Evolutionary conservation across 768 basidiomycete species (phyloP).

Genomic region (Cystofilobasidium macerans): DNA sequence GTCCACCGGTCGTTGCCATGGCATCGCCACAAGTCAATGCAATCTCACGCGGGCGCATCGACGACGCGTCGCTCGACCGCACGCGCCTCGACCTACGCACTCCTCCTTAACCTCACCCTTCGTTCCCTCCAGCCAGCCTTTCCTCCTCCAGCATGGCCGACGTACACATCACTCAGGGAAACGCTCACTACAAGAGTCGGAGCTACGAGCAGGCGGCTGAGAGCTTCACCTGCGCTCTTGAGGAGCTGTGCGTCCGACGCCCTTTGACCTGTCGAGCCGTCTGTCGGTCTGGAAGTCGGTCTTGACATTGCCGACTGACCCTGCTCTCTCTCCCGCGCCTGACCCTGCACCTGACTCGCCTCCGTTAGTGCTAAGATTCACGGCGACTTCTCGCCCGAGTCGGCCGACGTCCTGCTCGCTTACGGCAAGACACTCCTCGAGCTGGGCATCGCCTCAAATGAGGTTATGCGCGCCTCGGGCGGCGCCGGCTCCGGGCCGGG

Average conservation of each 20-base stretch:
- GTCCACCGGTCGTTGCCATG: no score
- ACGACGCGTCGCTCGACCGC: no score
- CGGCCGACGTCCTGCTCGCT: conserved; percentile 74
- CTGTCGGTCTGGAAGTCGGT: no score
- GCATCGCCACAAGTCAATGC: no score
- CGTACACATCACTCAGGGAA: neutral
- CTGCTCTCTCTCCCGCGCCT: neutral
- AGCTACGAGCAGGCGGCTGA: conserved; percentile 1
- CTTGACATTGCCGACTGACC: neutral
- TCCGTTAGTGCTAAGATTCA: conserved; percentile 53
- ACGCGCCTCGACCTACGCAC: no score
- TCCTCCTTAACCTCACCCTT: no score
- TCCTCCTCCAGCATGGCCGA: neutral
- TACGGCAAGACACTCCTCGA: conserved; percentile 91
- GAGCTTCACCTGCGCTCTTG: neutral
- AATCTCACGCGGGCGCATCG: no score
- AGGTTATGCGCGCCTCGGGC: conserved; percentile 83
- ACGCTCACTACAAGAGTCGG: neutral
- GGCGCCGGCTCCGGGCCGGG: conserved; percentile 36
- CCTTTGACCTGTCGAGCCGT: neutral
- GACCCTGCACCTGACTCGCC: conserved; percentile 13
- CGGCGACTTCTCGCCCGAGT: conserved; percentile 70
- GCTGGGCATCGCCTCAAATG: conserved; percentile 73
- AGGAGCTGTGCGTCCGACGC: neutral
- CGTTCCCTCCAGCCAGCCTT: no score